Evolutionary conservation across 306 rosid genomes (phyloP).

Genomic region (Cyamopsis tetragonoloba): DNA sequence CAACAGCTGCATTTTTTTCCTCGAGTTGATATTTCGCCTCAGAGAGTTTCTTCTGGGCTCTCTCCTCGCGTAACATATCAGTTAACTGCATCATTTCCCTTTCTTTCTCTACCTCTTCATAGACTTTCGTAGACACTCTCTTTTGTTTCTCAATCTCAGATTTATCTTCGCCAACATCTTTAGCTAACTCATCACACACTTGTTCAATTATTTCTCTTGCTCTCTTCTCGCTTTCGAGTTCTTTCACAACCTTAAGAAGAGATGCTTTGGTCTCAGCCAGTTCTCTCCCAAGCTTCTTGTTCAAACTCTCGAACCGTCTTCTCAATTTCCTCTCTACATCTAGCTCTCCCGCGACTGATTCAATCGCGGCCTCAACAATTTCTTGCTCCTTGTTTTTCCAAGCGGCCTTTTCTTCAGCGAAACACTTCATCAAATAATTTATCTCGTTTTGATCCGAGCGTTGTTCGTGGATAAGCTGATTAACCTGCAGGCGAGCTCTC

Average conservation of each 20-base stretch:
- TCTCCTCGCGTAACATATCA: conserved; percentile 63
- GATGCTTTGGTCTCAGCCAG: conserved; percentile 85
- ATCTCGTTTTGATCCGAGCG: conserved; percentile 76
- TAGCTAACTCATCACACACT: conserved; percentile 77
- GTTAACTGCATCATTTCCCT: conserved; percentile 71
- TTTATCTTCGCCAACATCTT: conserved; percentile 68
- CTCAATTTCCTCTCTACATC: conserved; percentile 87
- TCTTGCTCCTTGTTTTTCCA: conserved; percentile 87
- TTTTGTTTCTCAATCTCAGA: conserved; percentile 50
- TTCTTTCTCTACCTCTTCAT: conserved; percentile 69
- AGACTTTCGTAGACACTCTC: conserved; percentile 54
- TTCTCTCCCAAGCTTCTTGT: conserved; percentile 93
- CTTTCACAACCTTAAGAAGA: conserved; percentile 75
- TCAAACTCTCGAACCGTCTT: conserved; percentile 83
- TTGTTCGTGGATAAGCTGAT: conserved; percentile 90
- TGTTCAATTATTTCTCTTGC: conserved; percentile 88
- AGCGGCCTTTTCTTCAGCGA: conserved; percentile 90
- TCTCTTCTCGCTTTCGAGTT: conserved; percentile 89
- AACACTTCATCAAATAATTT: conserved; percentile 76
- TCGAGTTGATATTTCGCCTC: conserved; percentile 72
- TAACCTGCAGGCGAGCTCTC: conserved; percentile 87
- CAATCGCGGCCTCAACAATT: conserved; percentile 93
- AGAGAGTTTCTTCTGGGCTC: conserved; percentile 65
- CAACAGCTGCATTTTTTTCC: conserved; percentile 78
- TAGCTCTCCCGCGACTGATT: conserved; percentile 84